Conservation (phyloP, 2,329 filamentous ascomycete species). For the Beauveria australis region DNA sequence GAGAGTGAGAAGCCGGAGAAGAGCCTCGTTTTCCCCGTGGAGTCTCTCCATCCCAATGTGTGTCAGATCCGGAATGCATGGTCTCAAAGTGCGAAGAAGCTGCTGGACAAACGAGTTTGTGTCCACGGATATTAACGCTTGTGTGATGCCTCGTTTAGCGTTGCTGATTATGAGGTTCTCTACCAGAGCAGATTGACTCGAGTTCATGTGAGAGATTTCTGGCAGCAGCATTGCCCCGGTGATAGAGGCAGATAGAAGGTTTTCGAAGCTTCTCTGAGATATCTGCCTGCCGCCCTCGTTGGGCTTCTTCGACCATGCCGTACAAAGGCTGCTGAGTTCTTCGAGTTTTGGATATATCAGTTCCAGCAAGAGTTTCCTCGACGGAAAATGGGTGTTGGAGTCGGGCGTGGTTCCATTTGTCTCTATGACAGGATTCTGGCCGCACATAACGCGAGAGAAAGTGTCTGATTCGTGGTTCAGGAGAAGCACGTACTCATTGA, state of each 20-base stretch:
- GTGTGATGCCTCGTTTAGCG: slow-evolving; percentile 31
- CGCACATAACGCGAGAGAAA: background rate
- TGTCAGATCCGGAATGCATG: slow-evolving; percentile 38
- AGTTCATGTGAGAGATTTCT: slow-evolving; percentile 38
- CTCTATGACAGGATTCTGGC: slow-evolving; percentile 6
- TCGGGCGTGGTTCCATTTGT: slow-evolving; percentile 21
- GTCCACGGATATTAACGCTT: slow-evolving; percentile 36
- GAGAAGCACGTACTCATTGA: slow-evolving; percentile 49
- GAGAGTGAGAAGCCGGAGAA: slow-evolving; percentile 36
- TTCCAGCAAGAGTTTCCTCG: slow-evolving; percentile 45
- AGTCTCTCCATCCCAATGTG: slow-evolving; percentile 30
- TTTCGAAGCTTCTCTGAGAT: slow-evolving; percentile 44
- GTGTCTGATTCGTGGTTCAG: slow-evolving; percentile 26
- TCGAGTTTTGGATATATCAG: slow-evolving; percentile 45
- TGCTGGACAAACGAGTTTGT: slow-evolving; percentile 37
- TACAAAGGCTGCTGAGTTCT: slow-evolving; percentile 38
- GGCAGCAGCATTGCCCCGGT: slow-evolving; percentile 38
- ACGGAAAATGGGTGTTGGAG: slow-evolving; percentile 27
- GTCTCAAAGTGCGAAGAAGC: slow-evolving; percentile 35
- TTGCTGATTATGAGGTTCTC: slow-evolving; percentile 35
- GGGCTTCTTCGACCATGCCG: slow-evolving; percentile 37
- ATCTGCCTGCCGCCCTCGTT: slow-evolving; percentile 40
- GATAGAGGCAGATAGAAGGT: slow-evolving; percentile 41
- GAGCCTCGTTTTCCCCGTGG: slow-evolving; percentile 27
- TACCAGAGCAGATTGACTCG: slow-evolving; percentile 40